Conservation (phyloP, 768 basidiomycete genomes). For the Phanerodontia chrysosporium region DNA sequence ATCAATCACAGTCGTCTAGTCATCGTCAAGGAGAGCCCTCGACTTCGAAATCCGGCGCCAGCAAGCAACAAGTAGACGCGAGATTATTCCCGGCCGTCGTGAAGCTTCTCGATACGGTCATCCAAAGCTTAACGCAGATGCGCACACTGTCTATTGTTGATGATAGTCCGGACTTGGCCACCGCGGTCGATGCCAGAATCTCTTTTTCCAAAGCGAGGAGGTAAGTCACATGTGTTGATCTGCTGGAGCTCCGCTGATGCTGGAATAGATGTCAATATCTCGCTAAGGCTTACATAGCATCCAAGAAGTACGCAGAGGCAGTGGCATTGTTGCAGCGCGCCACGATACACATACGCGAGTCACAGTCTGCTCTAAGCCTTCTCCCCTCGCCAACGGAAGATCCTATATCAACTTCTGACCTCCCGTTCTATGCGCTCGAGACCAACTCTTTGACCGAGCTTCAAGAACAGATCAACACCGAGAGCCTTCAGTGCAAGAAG, state of each 20-base stretch:
- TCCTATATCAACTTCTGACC: conserved; percentile 38
- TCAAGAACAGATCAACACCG: conserved; percentile 45
- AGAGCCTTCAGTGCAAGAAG: conserved; percentile 53
- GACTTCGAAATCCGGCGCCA: conserved; percentile 24
- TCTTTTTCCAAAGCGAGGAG: conserved; percentile 72
- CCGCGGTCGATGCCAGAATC: conserved; percentile 72
- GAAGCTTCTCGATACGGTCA: conserved; percentile 80
- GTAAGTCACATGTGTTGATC: conserved; percentile 31
- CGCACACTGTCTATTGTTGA: conserved; percentile 80
- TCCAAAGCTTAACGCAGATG: conserved; percentile 86
- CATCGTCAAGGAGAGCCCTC: conserved; percentile 26
- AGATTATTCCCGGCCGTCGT: conserved; percentile 83
- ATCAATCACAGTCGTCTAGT: conserved; percentile 29
- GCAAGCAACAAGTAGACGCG: conserved; percentile 53
- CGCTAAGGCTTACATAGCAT: conserved; percentile 65
- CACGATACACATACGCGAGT: conserved; percentile 71
- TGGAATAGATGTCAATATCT: conserved; percentile 64
- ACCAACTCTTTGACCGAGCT: conserved; percentile 41
- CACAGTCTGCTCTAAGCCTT: conserved; percentile 43
- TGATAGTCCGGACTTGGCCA: conserved; percentile 78
- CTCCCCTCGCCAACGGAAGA: conserved; percentile 12
- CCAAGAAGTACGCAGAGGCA: conserved; percentile 70
- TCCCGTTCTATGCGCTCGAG: conserved; percentile 55
- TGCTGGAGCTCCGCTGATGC: neutral
- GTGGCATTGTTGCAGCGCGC: conserved; percentile 69